phyloP scores from a whole-genome alignment of 805 yeast genomes.

The Lachancea sp. region DNA sequence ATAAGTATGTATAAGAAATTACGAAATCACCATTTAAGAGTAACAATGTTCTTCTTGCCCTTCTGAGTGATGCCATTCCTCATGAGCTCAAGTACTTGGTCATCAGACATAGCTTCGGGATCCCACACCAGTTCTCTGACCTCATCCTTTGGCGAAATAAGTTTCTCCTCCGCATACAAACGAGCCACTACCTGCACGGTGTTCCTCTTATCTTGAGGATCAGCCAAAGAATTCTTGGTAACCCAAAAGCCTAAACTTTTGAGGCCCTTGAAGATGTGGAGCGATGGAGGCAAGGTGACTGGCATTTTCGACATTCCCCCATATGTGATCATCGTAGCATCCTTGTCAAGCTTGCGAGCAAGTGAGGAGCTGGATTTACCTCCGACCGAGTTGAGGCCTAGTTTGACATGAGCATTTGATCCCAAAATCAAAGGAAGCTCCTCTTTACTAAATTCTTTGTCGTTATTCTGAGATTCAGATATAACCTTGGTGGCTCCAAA shows the following conservation, averaged over 20 bases:
- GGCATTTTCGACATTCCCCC: slow-evolving; percentile 99
- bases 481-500: slow-evolving; percentile 84
- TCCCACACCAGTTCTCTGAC: slow-evolving; percentile 33
- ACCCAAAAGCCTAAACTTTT: slow-evolving; percentile 92
- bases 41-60: slow-evolving; percentile 30
- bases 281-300: slow-evolving; percentile 80
- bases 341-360: slow-evolving; percentile 70
- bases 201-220: slow-evolving; percentile 54
- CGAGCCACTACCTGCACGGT: slow-evolving; percentile 51
- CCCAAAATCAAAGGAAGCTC: slow-evolving; percentile 40
- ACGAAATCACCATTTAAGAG: slow-evolving; percentile 24
- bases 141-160: slow-evolving; percentile 45
- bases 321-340: slow-evolving; percentile 80
- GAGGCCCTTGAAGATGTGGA: slow-evolving; percentile 84
- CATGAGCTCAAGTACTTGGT: slow-evolving; percentile 39
- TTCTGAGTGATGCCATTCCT: slow-evolving; percentile 38
- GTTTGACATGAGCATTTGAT: slow-evolving; percentile 47
- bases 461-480: slow-evolving; percentile 77
- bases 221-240: slow-evolving; percentile 52
- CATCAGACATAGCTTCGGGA: slow-evolving; percentile 31
- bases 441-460: slow-evolving; percentile 57
- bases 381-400: slow-evolving; percentile 91
- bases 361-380: slow-evolving; percentile 78
- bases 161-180: slow-evolving; percentile 51
- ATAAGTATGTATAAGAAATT: too few species aligned